phyloP scores from a whole-genome alignment of 2,329 filamentous ascomycete species.

The Phoma sp. region DNA sequence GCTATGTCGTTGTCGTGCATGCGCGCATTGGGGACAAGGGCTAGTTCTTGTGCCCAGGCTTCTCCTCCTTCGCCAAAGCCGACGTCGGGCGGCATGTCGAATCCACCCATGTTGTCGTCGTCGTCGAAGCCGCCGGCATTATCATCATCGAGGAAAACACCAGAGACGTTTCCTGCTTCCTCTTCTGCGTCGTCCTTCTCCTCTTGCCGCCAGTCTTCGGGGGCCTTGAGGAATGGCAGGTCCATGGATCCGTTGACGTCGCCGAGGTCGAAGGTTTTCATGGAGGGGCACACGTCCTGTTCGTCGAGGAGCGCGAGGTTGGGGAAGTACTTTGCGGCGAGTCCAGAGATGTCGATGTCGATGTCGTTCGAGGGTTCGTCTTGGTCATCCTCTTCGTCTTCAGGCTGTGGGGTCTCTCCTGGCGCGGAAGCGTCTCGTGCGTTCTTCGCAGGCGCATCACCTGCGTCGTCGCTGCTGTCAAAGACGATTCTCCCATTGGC shows the following conservation, averaged over 20 bases:
- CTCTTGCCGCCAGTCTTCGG: conserved; percentile 82
- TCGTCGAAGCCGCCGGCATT: conserved; percentile 81
- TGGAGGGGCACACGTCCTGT: conserved; percentile 91
- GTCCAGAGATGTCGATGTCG: conserved; percentile 77
- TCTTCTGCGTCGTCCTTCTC: conserved; percentile 65
- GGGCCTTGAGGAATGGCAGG: conserved; percentile 88
- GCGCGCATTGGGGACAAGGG: conserved; percentile 83
- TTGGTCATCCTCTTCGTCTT: conserved; percentile 39
- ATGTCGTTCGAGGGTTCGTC: conserved; percentile 61
- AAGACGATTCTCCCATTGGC: conserved; percentile 92
- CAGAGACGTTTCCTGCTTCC: conserved; percentile 68
- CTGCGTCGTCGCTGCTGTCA: conserved; percentile 90
- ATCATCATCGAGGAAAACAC: conserved; percentile 85
- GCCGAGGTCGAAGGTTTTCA: conserved; percentile 92
- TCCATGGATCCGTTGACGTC: conserved; percentile 84
- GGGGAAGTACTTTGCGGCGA: conserved; percentile 85
- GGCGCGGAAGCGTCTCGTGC: conserved; percentile 54
- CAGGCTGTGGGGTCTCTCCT: conserved; percentile 42
- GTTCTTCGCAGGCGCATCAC: conserved; percentile 58
- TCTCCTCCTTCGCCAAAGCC: conserved; percentile 96
- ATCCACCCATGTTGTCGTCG: conserved; percentile 70
- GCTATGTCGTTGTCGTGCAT: conserved; percentile 70
- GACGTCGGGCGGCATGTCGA: conserved; percentile 67
- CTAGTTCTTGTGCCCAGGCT: conserved; percentile 90
- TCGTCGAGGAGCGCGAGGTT: conserved; percentile 77